A percentile compares a stretch with the other conserved stretches of the same genome.
Evolutionary conservation across 768 basidiomycete genomes (phyloP).

Genomic region (Tylopilus plumbeoviolaceoides): DNA sequence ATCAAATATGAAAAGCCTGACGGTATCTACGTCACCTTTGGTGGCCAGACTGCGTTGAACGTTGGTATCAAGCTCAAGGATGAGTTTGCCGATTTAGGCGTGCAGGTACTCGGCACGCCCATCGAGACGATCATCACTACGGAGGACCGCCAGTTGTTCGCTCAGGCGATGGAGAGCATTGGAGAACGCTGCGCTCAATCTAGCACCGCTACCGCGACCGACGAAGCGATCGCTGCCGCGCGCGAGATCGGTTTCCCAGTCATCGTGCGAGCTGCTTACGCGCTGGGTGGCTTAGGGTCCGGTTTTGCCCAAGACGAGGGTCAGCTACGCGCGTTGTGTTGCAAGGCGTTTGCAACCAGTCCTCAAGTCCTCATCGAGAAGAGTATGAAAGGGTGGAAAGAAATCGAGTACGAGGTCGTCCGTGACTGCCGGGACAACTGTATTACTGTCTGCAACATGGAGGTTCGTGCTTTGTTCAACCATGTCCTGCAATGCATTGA

Average conservation of each 20-base stretch:
- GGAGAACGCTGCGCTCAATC: slow-evolving; percentile 95
- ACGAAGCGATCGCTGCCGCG: slow-evolving; percentile 84
- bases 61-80: slow-evolving; percentile 98
- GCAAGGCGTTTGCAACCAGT: slow-evolving; percentile 94
- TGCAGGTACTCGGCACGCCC: slow-evolving; percentile 92
- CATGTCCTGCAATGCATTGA: neutral
- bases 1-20: slow-evolving; percentile 99
- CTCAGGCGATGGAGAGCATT: slow-evolving; percentile 90
- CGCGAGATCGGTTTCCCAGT: slow-evolving; percentile 87
- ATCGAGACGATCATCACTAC: slow-evolving; percentile 97
- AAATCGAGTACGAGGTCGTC: slow-evolving; percentile 99
- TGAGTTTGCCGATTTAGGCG: slow-evolving; percentile 86
- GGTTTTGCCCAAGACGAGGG: slow-evolving; percentile 92
- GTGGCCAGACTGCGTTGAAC: slow-evolving; percentile 95
- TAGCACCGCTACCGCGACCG: slow-evolving; percentile 73
- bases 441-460: slow-evolving; percentile 99
- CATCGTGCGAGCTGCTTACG: slow-evolving; percentile 95
- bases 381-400: slow-evolving; percentile 99
- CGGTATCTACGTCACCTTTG: slow-evolving; percentile 98
- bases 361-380: slow-evolving; percentile 99
- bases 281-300: slow-evolving; percentile 93
- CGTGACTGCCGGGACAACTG: slow-evolving; percentile 97
- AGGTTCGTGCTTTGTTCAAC: slow-evolving; percentile 54
- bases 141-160: slow-evolving; percentile 94
- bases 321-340: slow-evolving; percentile 85